A percentile compares a stretch with the other conserved stretches of the same genome.
Conservation (phyloP, 331 rosid species). For the Telfairia occidentalis region DNA sequence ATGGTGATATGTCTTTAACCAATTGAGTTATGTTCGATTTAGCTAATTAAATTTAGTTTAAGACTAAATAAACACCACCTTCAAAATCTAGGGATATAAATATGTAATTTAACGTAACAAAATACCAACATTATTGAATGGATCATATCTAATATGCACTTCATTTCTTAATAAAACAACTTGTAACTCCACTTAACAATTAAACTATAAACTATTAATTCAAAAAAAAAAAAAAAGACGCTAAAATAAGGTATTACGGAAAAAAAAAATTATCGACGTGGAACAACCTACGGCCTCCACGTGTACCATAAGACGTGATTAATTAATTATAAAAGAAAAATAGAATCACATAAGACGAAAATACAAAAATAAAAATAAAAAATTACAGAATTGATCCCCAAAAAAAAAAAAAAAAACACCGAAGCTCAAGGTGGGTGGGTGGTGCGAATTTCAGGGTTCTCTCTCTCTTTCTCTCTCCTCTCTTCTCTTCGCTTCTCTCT, state of each 20-base stretch:
- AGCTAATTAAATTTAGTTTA: no score
- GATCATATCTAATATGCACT: background rate
- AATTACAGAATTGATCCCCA: background rate
- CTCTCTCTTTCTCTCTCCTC: conserved; percentile 12
- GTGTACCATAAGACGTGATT: background rate
- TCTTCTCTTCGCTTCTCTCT: background rate
- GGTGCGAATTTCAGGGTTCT: conserved; percentile 50
- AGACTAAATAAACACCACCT: no score
- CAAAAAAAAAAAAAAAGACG: background rate
- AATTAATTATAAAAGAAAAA: background rate
- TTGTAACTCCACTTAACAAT: background rate
- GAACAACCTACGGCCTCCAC: background rate
- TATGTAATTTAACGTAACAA: background rate
- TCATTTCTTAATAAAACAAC: background rate
- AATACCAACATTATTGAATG: background rate
- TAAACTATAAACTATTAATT: background rate
- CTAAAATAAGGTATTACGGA: background rate
- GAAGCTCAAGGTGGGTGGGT: conserved; percentile 33
- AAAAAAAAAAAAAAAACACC: background rate
- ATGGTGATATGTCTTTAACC: no score
- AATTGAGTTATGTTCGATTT: no score
- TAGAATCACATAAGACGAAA: conserved; percentile 1
- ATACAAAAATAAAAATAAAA: background rate
- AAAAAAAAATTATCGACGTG: background rate
- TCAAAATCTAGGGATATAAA: no score